Evolutionary conservation across 805 yeast species (phyloP).

Genomic region (Candida maris): DNA sequence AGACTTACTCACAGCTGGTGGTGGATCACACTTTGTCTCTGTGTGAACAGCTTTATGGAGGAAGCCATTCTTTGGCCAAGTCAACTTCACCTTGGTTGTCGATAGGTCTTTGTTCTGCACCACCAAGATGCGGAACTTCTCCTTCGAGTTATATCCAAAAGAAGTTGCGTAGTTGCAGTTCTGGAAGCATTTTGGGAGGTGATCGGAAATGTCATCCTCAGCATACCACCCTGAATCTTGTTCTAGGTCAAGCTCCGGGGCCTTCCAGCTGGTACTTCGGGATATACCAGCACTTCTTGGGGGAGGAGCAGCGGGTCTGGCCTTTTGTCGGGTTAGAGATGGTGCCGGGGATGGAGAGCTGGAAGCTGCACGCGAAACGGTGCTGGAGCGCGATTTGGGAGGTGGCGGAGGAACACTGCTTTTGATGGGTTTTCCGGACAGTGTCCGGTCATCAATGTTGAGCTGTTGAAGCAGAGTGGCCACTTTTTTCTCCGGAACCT

Average conservation of each 20-base stretch:
- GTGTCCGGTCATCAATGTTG: conserved; percentile 1
- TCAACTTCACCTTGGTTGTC: conserved; percentile 31
- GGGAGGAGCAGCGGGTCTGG: conserved; percentile 14
- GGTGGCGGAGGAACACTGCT: conserved; percentile 21
- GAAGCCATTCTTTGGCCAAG: conserved; percentile 35
- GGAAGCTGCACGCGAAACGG: conserved; percentile 8
- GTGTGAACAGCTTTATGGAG: conserved; percentile 27
- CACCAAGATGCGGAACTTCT: conserved; percentile 32
- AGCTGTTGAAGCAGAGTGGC: conserved; percentile 8
- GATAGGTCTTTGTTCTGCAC: conserved; percentile 43
- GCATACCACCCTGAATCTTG: conserved; percentile 47
- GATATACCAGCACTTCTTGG: conserved; percentile 5
- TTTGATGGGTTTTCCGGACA: conserved; percentile 6
- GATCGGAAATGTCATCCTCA: conserved; percentile 20
- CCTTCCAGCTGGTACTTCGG: conserved; percentile 24
- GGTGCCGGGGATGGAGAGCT: conserved; percentile 15
- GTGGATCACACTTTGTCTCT: conserved; percentile 35
- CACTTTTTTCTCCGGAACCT: conserved; percentile 1
- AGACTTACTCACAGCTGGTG: conserved; percentile 39
- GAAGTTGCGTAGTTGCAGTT: conserved; percentile 35
- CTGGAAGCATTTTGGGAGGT: conserved; percentile 37
- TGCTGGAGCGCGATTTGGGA: conserved; percentile 31
- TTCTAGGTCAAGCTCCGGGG: conserved; percentile 41
- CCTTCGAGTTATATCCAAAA: conserved; percentile 26
- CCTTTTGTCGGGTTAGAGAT: conserved; percentile 10